Evolutionary conservation across 768 basidiomycete genomes (phyloP), one percentile per base, ranked within the genome.

Genomic region (Heimioporus sp.): DNA sequence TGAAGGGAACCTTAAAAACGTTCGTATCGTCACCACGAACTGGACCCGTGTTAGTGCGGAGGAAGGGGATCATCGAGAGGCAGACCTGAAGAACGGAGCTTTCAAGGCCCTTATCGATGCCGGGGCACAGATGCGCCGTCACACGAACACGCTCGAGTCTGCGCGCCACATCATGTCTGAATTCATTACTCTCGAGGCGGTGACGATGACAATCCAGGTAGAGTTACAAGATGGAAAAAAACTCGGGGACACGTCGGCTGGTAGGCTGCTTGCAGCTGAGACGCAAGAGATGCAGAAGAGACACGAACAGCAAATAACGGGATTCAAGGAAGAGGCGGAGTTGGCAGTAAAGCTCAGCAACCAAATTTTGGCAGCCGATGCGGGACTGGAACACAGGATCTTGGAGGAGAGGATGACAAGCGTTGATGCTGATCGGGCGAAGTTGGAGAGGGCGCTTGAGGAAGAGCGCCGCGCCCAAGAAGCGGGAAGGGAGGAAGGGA

Each of bases 1-100:
- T 1, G 70, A 72, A 20, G 60, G 51, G 12, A 65, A 73, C 10
- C 69, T 79, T 13, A 51, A 61, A 39, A 78, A 73, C 46, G 75
- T 80, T n/a, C 62, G 74, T 5, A 69, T 80, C 43, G 72, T 72
- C 35, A 79, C 79, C 1, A 79, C 69, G 15, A 78, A 73, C 73
- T 79, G 78, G 77, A 68, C 62, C 17, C 57, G 67, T 30, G 66
- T 74, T 35, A 60, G 53, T 13, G 48, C 49, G 19, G 57, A 62
- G 4, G 52, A 68, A 5, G 72, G 65, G 12, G 44, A 54, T 28
- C 44, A 42, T n/a, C 64, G 73, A 13, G 71, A 47, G 43, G 36
- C n/a, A 10, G 72, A 68, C 17, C 45, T 62, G 21, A 60, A 57
- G 12, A 60, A 76, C 30, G 77, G 80, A 52, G 46, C 52, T 13